These are phyloP conservation scores for Leucoagaricus sp. DNA, from an alignment of 1,284 basidiomycete species.

Conservation along the genomic window DNA sequence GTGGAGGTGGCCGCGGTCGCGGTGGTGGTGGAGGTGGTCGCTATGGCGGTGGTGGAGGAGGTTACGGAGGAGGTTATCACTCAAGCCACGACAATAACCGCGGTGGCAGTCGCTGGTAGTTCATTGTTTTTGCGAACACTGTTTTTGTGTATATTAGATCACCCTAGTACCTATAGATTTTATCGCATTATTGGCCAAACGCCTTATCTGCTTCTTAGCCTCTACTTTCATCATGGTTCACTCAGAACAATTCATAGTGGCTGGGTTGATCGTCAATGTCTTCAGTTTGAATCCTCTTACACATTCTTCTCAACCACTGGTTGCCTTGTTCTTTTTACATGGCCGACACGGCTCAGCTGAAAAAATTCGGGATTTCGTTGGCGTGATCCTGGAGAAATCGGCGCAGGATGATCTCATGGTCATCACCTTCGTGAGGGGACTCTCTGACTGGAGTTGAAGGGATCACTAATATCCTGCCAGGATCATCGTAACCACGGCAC, in stretches of 20 bases:
- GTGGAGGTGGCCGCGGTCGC: slow-evolving; percentile 52
- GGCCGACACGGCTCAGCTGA: slow-evolving; percentile 43
- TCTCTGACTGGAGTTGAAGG: not conserved
- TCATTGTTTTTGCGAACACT: slow-evolving; percentile 18
- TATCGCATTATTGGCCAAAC: not conserved
- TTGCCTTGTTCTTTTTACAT: slow-evolving; percentile 63
- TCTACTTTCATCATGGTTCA: slow-evolving; percentile 8
- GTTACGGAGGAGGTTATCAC: slow-evolving; percentile 26
- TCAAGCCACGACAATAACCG: slow-evolving; percentile 36
- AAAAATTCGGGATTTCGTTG: not conserved
- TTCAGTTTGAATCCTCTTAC: slow-evolving; percentile 30
- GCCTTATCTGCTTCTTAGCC: not conserved
- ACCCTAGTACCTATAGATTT: slow-evolving; percentile 4
- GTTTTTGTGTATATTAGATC: slow-evolving; percentile 8
- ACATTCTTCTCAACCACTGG: slow-evolving; percentile 33
- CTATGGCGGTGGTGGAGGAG: slow-evolving; percentile 40
- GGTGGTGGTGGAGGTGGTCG: slow-evolving; percentile 44
- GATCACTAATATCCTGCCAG: slow-evolving; percentile 35
- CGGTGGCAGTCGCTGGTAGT: slow-evolving; percentile 42
- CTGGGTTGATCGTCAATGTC: slow-evolving; percentile 47
- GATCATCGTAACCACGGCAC: slow-evolving; percentile 81
- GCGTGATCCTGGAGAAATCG: slow-evolving; percentile 17
- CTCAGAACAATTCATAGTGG: slow-evolving; percentile 39
- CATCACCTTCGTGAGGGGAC: slow-evolving; percentile 49
- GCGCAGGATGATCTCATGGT: slow-evolving; percentile 46